Evolutionary conservation across 768 basidiomycete species (phyloP).

Genomic region (Kwoniella bestiolae): DNA sequence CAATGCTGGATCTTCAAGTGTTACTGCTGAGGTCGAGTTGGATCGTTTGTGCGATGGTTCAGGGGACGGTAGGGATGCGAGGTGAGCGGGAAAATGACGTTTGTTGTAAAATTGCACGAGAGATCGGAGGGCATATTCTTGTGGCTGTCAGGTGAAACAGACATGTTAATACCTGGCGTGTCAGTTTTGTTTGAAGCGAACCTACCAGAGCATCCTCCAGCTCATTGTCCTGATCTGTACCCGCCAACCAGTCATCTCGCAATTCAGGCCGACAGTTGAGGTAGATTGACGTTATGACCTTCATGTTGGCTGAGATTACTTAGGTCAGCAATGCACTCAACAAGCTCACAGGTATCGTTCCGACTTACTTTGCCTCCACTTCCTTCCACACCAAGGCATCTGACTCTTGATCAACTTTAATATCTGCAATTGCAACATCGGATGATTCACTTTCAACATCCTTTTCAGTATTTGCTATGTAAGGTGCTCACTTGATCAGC

Average conservation of each 20-base stretch:
- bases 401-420: conserved; percentile 98
- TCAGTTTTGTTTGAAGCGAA: not conserved
- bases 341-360: not conserved
- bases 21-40: conserved; percentile 52
- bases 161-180: not conserved
- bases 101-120: conserved; percentile 96
- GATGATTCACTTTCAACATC: conserved; percentile 89
- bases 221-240: conserved; percentile 84
- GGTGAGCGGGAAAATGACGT: conserved; percentile 77
- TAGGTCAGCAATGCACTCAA: not conserved
- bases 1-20: conserved; percentile 43
- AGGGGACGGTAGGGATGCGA: conserved; percentile 75
- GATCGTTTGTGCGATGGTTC: conserved; percentile 53
- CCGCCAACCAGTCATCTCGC: conserved; percentile 95
- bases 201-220: conserved; percentile 81
- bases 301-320: conserved; percentile 83
- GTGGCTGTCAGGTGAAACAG: conserved; percentile 65
- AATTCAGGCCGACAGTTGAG: conserved; percentile 95
- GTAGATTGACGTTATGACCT: conserved; percentile 98
- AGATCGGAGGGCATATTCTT: conserved; percentile 91
- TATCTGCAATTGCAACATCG: conserved; percentile 89
- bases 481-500: not conserved
- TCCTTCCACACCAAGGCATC: conserved; percentile 95
- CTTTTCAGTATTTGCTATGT: conserved; percentile 91
- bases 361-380: conserved; percentile 90